Conservation (phyloP, 805 yeast species). For the Wickerhamomyces kurtzmanii region DNA sequence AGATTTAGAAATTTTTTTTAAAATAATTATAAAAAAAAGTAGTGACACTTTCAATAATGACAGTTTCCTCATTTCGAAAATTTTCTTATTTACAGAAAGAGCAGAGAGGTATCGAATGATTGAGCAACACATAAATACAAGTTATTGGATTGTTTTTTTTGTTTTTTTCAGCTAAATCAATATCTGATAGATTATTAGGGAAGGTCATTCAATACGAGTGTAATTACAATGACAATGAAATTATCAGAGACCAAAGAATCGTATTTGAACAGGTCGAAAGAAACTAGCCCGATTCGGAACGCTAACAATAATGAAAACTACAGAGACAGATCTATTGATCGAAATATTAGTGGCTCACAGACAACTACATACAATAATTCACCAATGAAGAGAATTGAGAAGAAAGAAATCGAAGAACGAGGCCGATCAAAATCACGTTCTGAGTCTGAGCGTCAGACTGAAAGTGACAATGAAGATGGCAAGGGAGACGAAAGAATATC, state of each 20-base stretch:
- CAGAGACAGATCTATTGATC: slow-evolving; percentile 7
- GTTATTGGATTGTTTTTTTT: no score
- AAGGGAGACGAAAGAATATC: neutral
- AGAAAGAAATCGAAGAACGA: slow-evolving; percentile 8
- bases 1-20: slow-evolving; percentile 1
- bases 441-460: slow-evolving; percentile 1
- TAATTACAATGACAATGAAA: neutral
- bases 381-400: neutral
- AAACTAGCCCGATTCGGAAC: slow-evolving; percentile 4
- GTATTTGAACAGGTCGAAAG: neutral
- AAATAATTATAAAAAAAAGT: neutral
- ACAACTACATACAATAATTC: slow-evolving; percentile 6
- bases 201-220: neutral
- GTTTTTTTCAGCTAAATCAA: no score
- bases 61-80: no score
- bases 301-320: slow-evolving; percentile 2
- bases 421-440: slow-evolving; percentile 18
- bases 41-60: slow-evolving; percentile 2
- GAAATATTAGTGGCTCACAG: no score
- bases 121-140: no score
- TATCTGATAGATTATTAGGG: no score
- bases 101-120: no score
- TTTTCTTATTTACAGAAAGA: no score
- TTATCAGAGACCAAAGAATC: neutral
- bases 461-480: slow-evolving; percentile 12